A percentile compares a stretch with the other conserved stretches of the same genome.
Conservation (phyloP, 83 land plant genomes). For the Thuja plicata region DNA sequence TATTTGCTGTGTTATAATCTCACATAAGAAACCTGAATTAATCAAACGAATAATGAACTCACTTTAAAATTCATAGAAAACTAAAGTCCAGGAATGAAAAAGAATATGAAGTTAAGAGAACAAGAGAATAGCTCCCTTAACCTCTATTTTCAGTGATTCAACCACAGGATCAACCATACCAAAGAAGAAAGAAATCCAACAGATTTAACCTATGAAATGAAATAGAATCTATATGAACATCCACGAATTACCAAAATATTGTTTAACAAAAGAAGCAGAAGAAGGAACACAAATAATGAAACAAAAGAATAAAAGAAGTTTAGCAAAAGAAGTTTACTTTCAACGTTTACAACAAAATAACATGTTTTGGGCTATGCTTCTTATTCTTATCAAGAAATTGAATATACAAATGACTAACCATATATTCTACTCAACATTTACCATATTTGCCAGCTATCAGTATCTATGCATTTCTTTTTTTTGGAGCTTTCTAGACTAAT, state of each 20-base stretch:
- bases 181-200: too few relatives aligned
- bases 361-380: background rate
- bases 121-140: background rate
- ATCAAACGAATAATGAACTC: background rate
- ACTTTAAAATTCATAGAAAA: background rate
- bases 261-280: background rate
- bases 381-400: background rate
- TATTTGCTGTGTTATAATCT: background rate
- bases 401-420: background rate
- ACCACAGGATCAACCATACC: background rate
- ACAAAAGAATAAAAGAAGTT: background rate
- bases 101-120: background rate
- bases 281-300: background rate
- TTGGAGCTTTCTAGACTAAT: background rate
- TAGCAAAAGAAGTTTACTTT: background rate
- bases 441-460: background rate
- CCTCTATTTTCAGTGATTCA: background rate
- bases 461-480: background rate
- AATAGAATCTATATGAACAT: background rate
- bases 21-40: background rate
- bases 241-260: background rate
- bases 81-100: background rate
- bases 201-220: background rate
- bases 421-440: background rate
- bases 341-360: background rate